phyloP scores from a whole-genome alignment of 345 rosid genomes.

The Ceriops tagal region DNA sequence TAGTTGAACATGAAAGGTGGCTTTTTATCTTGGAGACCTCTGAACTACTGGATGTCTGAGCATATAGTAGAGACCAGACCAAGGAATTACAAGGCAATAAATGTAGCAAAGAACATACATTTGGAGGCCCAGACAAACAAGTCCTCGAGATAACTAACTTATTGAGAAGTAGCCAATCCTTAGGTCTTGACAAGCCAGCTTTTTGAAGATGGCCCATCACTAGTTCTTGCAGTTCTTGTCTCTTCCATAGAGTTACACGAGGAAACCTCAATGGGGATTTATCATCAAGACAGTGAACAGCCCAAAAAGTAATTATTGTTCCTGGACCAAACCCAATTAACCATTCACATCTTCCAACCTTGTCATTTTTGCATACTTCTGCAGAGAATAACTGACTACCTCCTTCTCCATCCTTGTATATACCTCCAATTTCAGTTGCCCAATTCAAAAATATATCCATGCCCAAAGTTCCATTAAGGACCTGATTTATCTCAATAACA shows the following conservation, averaged over 20 bases:
- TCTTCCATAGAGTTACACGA: constrained; percentile 63
- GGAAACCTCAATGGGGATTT: constrained; percentile 72
- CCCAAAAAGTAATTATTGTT: constrained; percentile 62
- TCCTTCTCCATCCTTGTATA: constrained; percentile 45
- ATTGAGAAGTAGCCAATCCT: constrained; percentile 38
- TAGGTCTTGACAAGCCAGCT: constrained; percentile 30
- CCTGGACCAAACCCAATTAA: constrained; percentile 84
- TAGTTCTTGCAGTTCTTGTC: constrained; percentile 41
- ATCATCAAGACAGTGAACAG: constrained; percentile 87
- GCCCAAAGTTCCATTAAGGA: constrained; percentile 53
- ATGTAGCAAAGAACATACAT: constrained; percentile 55
- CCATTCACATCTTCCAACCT: constrained; percentile 72
- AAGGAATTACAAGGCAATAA: constrained; percentile 46
- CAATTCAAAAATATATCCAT: constrained; percentile 52
- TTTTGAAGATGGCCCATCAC: constrained; percentile 29
- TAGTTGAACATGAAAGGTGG: constrained; percentile 28
- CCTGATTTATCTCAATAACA: constrained; percentile 68
- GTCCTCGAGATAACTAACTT: constrained; percentile 57
- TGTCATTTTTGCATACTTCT: constrained; percentile 37
- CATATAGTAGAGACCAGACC: constrained; percentile 50
- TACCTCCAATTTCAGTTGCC: constrained; percentile 58
- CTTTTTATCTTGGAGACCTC: constrained; percentile 34
- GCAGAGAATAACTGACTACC: constrained; percentile 31
- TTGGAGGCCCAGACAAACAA: constrained; percentile 52
- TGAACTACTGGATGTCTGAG: constrained; percentile 25